phyloP scores from a whole-genome alignment of 495 filamentous ascomycete species.

The Aspergillus kassunensis region DNA sequence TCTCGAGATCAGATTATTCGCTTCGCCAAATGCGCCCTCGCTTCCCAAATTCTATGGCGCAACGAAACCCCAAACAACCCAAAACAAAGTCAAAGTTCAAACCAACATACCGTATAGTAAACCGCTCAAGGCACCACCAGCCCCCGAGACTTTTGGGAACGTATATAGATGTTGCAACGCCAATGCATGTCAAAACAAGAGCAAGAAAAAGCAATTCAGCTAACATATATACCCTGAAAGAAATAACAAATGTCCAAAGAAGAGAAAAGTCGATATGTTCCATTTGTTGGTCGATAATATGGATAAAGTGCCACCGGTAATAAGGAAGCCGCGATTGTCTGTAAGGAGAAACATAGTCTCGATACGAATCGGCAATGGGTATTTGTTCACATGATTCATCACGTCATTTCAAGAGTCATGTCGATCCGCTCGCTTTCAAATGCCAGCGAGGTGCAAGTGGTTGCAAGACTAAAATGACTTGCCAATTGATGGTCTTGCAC shows the following conservation, averaged over 20 bases:
- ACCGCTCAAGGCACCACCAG: slow-evolving; percentile 7
- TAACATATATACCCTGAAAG: slow-evolving; percentile 16
- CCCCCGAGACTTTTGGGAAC: slow-evolving; percentile 2
- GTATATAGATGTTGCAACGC: slow-evolving; percentile 2
- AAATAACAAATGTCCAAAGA: slow-evolving; percentile 5
- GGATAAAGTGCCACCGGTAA: not conserved
- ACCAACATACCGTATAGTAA: not conserved
- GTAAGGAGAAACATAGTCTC: not conserved
- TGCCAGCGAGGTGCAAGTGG: not conserved
- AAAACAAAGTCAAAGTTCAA: not conserved
- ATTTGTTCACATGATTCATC: slow-evolving; percentile 15
- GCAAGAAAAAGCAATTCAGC: not conserved
- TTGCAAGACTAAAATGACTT: slow-evolving; percentile 20
- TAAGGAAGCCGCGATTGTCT: not conserved
- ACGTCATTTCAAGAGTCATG: slow-evolving; percentile 7
- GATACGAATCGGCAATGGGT: not conserved
- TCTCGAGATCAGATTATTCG: not conserved
- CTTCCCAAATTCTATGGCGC: slow-evolving; percentile 13
- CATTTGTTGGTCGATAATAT: not conserved
- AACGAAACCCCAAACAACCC: slow-evolving; percentile 2
- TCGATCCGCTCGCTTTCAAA: not conserved
- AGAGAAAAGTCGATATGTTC: not conserved
- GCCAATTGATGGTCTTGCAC: slow-evolving; percentile 29
- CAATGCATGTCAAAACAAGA: not conserved
- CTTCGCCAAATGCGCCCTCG: slow-evolving; percentile 19